Conservation (phyloP, 352 stramenopile species). For the Phytophthora cajani region DNA sequence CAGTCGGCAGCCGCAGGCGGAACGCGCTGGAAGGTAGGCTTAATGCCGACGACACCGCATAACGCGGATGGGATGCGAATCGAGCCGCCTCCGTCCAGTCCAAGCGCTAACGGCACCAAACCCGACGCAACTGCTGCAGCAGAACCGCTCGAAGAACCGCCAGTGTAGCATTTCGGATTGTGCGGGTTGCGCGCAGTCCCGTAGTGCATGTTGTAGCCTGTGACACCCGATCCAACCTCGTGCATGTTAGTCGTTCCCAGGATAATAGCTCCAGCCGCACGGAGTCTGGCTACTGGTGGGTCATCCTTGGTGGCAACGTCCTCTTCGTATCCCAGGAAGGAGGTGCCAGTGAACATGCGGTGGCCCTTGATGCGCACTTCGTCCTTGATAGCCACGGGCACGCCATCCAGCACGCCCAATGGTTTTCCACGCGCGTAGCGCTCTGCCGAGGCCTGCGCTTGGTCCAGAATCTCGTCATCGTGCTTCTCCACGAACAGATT, state of each 20-base stretch:
- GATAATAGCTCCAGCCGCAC: conserved; percentile 83
- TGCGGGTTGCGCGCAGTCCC: conserved; percentile 88
- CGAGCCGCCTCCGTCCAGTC: conserved; percentile 88
- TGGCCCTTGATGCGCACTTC: conserved; percentile 80
- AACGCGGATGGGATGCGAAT: conserved; percentile 92
- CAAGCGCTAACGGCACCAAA: conserved; percentile 89
- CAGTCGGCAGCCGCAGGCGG: conserved; percentile 61
- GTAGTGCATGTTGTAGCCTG: conserved; percentile 82
- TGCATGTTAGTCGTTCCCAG: conserved; percentile 92
- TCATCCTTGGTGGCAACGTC: conserved; percentile 54
- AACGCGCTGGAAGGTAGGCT: conserved; percentile 84
- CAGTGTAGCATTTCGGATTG: conserved; percentile 83
- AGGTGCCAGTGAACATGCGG: conserved; percentile 75
- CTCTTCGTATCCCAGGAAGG: conserved; percentile 68
- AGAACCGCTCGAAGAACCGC: conserved; percentile 91
- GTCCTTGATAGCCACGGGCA: conserved; percentile 91
- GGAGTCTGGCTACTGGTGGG: conserved; percentile 61
- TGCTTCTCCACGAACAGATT: conserved; percentile 81
- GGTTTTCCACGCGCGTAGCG: conserved; percentile 73
- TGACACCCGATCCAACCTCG: conserved; percentile 80
- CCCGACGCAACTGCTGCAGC: conserved; percentile 88
- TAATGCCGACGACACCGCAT: conserved; percentile 90
- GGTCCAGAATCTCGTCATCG: conserved; percentile 70
- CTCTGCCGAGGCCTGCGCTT: conserved; percentile 69
- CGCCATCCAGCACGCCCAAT: conserved; percentile 86